Base-by-base conservation (phyloP, 306 rosid species). In the Vicia faba region DNA sequence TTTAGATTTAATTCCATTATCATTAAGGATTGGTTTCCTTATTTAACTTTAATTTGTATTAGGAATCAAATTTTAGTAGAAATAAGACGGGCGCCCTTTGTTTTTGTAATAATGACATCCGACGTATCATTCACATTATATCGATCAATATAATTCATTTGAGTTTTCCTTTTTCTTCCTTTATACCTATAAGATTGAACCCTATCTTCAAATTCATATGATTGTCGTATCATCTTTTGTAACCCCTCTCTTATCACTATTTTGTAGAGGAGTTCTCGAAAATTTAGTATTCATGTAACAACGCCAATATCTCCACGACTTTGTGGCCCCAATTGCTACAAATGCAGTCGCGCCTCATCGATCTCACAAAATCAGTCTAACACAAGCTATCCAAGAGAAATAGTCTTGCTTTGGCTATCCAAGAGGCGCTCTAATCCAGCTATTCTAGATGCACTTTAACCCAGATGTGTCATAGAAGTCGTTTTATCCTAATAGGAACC, bases 91-190 rank as follows among this genome's bases (percentile, higher is more conserved):
- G 35, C 38, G 10, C 4, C 8, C 0, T 20, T 3, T 7, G 18
- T 40, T 61, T 8, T 38, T 11, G 60, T 12, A 23, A 10, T 35
- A 33, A 59, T 16, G 5, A 7, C 25, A 46, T 46, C 25, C 38
- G 12, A 54, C 10, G 13, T 33, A 59, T 59, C 64, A 59, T 59
- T 59, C 41, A 33, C 20, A 56, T 56, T 11, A 50, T 50, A 16
- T 50, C 57, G 19, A 50, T 25, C 28, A 25, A 25, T 18, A 20
- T 51, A 51, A 51, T 53, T 53, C 11, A 20, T 11, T 20, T 14
- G 20, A 46, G 7, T 51, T 0, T 9, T 19, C n/a, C 57, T 50
- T 48, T 49, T 49, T 18, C 26, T 49, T 9, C 12, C 26, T 49
- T 18, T 18, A 18, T 18, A 49, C 28, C 23, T 20, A 49, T 12